A percentile compares a stretch with the other conserved stretches of the same genome.
Evolutionary conservation across 1,284 basidiomycete species (phyloP).

Genomic region (Dichomitus squalens): DNA sequence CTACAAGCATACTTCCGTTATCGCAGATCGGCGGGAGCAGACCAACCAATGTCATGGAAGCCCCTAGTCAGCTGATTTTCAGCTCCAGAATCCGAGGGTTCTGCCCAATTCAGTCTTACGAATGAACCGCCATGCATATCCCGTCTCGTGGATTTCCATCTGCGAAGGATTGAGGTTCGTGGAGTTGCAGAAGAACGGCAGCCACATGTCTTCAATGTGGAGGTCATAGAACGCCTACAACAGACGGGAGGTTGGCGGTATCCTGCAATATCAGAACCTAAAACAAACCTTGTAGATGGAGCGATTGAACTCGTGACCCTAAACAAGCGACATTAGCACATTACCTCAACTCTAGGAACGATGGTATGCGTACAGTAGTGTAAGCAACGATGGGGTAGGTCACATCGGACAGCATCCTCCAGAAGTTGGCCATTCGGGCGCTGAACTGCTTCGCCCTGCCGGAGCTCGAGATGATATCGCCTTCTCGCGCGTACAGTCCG

Average conservation of each 20-base stretch:
- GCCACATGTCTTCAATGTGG: conserved; percentile 99
- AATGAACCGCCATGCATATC: conserved; percentile 91
- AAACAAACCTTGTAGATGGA: conserved; percentile 73
- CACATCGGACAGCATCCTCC: conserved; percentile 93
- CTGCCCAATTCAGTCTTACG: conserved; percentile 48
- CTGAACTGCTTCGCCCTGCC: conserved; percentile 93
- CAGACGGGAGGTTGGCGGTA: conserved; percentile 13
- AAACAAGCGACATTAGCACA: conserved; percentile 6
- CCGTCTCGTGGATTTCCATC: conserved; percentile 97
- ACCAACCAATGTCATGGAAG: conserved; percentile 97
- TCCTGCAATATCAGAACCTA: background rate
- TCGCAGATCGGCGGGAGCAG: conserved; percentile 94
- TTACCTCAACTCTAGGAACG: conserved; percentile 18
- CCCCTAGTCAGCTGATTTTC: conserved; percentile 53
- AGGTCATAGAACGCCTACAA: conserved; percentile 84
- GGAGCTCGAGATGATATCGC: conserved; percentile 84
- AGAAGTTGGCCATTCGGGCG: conserved; percentile 91
- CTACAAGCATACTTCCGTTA: conserved; percentile 92
- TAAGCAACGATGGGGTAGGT: conserved; percentile 98
- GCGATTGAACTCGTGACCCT: conserved; percentile 93
- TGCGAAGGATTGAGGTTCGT: conserved; percentile 97
- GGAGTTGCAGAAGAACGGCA: conserved; percentile 98
- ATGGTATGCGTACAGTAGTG: conserved; percentile 74
- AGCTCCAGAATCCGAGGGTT: background rate
- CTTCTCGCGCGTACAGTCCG: conserved; percentile 95